These are phyloP conservation scores for Euphorbia corollata DNA, from an alignment of 441 rosid species.

Conservation along the genomic window DNA sequence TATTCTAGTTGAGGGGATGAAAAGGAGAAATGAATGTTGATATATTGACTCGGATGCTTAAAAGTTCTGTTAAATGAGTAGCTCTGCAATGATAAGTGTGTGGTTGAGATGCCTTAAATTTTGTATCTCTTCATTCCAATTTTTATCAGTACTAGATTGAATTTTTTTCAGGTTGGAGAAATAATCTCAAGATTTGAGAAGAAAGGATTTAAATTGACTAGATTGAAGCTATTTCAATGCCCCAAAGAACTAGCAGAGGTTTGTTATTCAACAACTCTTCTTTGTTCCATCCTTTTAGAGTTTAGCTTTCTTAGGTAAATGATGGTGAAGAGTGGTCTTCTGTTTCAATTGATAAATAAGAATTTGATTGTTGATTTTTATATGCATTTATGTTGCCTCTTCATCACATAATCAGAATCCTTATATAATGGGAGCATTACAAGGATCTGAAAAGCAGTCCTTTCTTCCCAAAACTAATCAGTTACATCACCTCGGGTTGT, in stretches of 20 bases:
- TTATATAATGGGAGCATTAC: constrained; percentile 60
- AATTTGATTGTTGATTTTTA: not conserved
- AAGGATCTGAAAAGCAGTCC: constrained; percentile 74
- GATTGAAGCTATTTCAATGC: constrained; percentile 78
- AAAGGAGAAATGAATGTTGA: no score
- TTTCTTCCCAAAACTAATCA: constrained; percentile 70
- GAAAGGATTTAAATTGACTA: constrained; percentile 79
- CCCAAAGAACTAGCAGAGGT: constrained; percentile 88
- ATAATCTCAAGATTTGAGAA: constrained; percentile 88
- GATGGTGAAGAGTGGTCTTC: not conserved
- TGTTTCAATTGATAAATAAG: not conserved
- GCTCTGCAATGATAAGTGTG: not conserved
- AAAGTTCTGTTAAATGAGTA: no score
- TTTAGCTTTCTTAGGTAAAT: no score
- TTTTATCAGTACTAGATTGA: not conserved
- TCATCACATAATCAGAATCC: not conserved
- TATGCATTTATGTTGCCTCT: constrained; percentile 1
- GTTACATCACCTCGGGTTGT: constrained; percentile 82
- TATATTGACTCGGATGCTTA: not conserved
- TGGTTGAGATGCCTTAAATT: not conserved
- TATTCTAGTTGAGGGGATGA: not conserved
- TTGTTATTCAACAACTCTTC: constrained; percentile 16
- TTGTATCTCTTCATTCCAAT: no score
- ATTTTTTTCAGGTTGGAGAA: constrained; percentile 65
- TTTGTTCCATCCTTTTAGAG: constrained; percentile 7